Base-by-base conservation (phyloP, 352 stramenopile genomes). In the Pythium brachiatum region DNA sequence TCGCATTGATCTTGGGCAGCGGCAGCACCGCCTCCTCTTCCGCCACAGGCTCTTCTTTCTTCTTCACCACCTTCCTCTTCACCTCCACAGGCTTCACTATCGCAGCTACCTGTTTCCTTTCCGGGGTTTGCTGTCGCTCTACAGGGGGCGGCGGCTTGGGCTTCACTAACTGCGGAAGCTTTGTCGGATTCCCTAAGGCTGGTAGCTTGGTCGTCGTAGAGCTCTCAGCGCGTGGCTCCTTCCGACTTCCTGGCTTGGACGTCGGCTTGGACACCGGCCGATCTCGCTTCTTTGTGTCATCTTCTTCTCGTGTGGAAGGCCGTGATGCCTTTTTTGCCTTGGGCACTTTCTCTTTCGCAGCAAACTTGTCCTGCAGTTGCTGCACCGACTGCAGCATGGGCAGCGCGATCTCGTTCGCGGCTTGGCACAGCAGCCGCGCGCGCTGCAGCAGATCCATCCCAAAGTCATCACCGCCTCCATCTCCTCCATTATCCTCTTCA, bases 401-500 rank as follows among this genome's bases (percentile, higher is more conserved):
- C 66, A 73, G 53, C 26, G 62, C 55, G 46, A 73, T 69, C 50
- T 73, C 60, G 36, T 73, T 73, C 36, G 66, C 66, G 0, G 62
- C 66, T 15, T 62, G 52, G 44, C 60, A 68, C 26, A 69, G 62
- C 38, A 56, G 41, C 43, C 67, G 52, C 44, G 60, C 67, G 0
- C 62, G 53, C 32, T 55, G 60, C 13, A 67, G 43, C 12, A 66
- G 39, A 61, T 68, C 58, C 50, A 66, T 48, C 0, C 55, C 52
- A 1, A 60, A 46, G 21, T 68, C 58, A 31, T 66, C 52, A 3
- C 59, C 54, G 9, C 53, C 26, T 18, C 61, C 62, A 13, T 29
- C 4, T 60, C 18, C 15, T 46, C n/a, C 41, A 12, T 25, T 43
- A 9, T 23, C 20, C 16, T 32, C 52, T 1, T 56, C 31, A 12